These are phyloP conservation scores for Mortierella sp. DNA, from an alignment of 371 early-diverging fungal genomes.

Conservation along the genomic window DNA sequence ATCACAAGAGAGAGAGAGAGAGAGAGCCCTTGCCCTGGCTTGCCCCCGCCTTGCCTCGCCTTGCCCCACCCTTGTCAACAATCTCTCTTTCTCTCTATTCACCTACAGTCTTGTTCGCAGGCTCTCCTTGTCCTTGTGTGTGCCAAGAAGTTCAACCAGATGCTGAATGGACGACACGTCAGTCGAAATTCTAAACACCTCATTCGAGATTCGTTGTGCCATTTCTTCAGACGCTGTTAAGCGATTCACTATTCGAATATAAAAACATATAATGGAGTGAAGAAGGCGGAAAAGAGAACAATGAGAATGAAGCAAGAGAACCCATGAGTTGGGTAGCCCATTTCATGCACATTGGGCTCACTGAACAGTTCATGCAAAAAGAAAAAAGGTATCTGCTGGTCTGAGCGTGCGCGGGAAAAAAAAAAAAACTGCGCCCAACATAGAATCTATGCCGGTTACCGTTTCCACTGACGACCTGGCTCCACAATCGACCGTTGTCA, in stretches of 20 bases:
- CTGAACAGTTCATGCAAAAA: background rate
- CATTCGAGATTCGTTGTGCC: constrained; percentile 68
- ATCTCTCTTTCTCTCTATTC: too few species aligned
- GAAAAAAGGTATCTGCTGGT: background rate
- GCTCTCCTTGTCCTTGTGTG: constrained; percentile 79
- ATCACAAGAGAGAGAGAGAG: too few species aligned
- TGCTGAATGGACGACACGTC: constrained; percentile 86
- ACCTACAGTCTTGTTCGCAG: constrained; percentile 80
- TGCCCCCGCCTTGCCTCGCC: too few species aligned
- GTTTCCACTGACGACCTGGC: background rate
- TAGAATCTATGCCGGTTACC: constrained; percentile 15
- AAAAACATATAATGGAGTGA: background rate
- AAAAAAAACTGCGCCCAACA: background rate
- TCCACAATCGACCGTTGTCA: constrained; percentile 5
- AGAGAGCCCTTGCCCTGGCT: too few species aligned
- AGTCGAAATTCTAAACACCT: constrained; percentile 79
- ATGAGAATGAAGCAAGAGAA: background rate
- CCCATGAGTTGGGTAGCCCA: background rate
- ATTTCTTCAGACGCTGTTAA: constrained; percentile 64
- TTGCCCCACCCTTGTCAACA: too few species aligned
- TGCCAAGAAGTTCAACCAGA: constrained; percentile 81
- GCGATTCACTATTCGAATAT: constrained; percentile 56
- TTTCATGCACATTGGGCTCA: constrained; percentile 11
- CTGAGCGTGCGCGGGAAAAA: background rate
- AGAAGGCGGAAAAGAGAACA: background rate